These are phyloP conservation scores for Stachybotrys echinatus DNA, from an alignment of 2,329 filamentous ascomycete genomes.

Conservation along the genomic window DNA sequence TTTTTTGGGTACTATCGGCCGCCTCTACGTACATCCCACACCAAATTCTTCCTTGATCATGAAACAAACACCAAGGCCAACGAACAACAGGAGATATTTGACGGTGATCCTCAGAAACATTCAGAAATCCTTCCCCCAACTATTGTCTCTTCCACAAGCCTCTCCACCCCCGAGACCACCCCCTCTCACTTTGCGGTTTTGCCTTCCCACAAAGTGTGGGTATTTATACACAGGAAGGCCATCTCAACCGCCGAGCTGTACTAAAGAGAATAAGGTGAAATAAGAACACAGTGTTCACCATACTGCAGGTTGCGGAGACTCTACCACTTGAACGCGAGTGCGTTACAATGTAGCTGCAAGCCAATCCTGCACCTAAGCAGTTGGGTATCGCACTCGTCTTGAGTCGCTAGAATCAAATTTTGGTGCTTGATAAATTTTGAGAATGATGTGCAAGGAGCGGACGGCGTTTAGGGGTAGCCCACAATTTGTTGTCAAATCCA, in stretches of 20 bases:
- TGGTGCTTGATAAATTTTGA: neutral
- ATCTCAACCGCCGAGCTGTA: neutral
- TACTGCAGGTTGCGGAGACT: too few relatives aligned
- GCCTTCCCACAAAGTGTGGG: neutral
- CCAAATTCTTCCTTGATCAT: too few relatives aligned
- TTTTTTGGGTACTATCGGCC: too few relatives aligned
- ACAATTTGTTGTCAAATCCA: constrained; percentile 8
- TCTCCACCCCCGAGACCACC: too few relatives aligned
- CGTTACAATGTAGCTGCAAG: too few relatives aligned
- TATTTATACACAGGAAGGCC: neutral
- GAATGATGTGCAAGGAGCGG: neutral
- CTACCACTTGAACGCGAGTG: too few relatives aligned
- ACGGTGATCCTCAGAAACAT: too few relatives aligned
- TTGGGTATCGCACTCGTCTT: neutral
- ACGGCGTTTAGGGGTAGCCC: neutral
- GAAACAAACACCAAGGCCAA: too few relatives aligned
- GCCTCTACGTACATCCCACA: too few relatives aligned
- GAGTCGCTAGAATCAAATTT: neutral
- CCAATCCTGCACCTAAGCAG: neutral
- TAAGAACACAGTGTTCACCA: neutral
- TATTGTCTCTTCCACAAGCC: too few relatives aligned
- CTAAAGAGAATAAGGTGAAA: neutral
- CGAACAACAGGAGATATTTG: too few relatives aligned
- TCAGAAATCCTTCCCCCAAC: too few relatives aligned
- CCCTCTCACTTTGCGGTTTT: neutral